These are phyloP conservation scores for Hypoxylon subgilvum DNA, from an alignment of 495 filamentous ascomycete species.

Conservation along the genomic window DNA sequence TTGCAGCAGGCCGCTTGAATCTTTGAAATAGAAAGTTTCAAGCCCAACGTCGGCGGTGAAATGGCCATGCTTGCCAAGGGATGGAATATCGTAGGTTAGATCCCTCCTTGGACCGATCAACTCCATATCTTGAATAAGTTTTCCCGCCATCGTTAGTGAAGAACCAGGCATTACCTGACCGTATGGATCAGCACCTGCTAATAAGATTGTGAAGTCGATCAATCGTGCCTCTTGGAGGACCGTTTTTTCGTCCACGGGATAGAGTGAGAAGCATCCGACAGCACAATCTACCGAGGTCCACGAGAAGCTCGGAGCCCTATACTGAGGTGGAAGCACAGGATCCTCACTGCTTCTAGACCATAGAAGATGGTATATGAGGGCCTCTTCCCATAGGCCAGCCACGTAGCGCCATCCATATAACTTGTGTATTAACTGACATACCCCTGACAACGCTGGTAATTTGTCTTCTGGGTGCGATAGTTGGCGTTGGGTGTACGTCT, in stretches of 20 bases:
- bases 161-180: conserved; percentile 4
- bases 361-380: conserved; percentile 9
- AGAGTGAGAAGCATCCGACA: background rate
- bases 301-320: conserved; percentile 7
- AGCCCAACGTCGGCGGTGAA: background rate
- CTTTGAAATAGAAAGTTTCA: conserved; percentile 2
- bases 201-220: background rate
- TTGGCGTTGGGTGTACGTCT: conserved; percentile 1
- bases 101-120: background rate
- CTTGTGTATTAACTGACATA: conserved; percentile 4
- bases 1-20: background rate
- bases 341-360: background rate
- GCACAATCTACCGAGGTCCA: conserved; percentile 3
- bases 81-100: background rate
- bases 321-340: background rate
- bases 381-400: conserved; percentile 21
- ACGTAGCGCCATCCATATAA: conserved; percentile 11
- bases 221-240: background rate
- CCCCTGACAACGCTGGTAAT: conserved; percentile 6
- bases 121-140: background rate
- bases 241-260: background rate
- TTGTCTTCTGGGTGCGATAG: conserved; percentile 1
- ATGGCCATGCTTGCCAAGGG: background rate
- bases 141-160: conserved; percentile 3
- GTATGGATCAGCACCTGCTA: conserved; percentile 1